These are phyloP conservation scores for Ophiostoma perfectum DNA, from an alignment of 2,329 filamentous ascomycete species.

Conservation along the genomic window DNA sequence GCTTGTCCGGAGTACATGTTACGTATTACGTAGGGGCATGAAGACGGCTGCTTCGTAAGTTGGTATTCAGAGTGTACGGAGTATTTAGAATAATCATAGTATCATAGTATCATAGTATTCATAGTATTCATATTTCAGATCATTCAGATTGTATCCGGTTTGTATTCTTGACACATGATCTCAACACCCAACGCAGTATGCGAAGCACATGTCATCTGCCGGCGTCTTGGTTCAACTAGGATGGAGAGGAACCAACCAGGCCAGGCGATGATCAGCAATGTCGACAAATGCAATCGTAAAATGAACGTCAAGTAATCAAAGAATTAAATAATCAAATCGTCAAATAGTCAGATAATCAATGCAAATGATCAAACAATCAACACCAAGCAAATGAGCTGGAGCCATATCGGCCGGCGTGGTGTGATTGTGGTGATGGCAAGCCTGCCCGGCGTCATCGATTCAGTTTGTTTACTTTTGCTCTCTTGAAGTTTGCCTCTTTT, in stretches of 20 bases:
- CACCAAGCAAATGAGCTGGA: neutral
- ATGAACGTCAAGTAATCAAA: too few relatives aligned
- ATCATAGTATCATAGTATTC: too few relatives aligned
- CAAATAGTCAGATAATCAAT: neutral
- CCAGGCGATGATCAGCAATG: slow-evolving; percentile 2
- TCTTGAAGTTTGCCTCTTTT: neutral
- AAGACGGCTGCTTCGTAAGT: too few relatives aligned
- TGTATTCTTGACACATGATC: neutral
- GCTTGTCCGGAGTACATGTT: neutral
- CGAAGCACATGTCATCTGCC: slow-evolving; percentile 7
- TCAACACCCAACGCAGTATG: neutral
- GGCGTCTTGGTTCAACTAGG: neutral
- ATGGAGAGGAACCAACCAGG: neutral
- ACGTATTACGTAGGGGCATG: too few relatives aligned
- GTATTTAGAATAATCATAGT: too few relatives aligned
- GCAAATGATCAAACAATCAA: neutral
- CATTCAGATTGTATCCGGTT: too few relatives aligned
- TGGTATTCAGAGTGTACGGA: too few relatives aligned
- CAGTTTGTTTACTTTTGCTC: neutral
- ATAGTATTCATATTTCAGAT: too few relatives aligned
- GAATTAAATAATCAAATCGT: neutral
- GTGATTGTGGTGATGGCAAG: neutral
- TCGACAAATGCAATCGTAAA: neutral
- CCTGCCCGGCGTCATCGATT: too few relatives aligned
- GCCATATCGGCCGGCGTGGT: neutral